phyloP scores from a whole-genome alignment of 2,329 filamentous ascomycete species.

The Pseudogymnoascus sp. region DNA sequence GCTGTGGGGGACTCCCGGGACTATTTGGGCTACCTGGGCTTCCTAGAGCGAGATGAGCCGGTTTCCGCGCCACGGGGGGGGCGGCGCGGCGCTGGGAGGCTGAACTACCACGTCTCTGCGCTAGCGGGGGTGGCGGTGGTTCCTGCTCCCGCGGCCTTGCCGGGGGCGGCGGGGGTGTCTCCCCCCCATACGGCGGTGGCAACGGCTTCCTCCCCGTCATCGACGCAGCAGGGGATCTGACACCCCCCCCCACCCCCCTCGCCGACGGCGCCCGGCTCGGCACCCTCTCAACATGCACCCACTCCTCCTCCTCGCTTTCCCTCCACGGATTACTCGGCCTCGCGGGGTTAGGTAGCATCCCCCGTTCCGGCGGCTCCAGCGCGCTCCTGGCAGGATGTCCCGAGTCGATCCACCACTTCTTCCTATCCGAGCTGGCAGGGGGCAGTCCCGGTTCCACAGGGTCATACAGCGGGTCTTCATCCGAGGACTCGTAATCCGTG shows the following conservation, averaged over 20 bases:
- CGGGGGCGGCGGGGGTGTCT: neutral
- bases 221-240: too few relatives aligned
- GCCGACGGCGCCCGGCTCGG: neutral
- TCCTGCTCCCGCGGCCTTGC: neutral
- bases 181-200: neutral
- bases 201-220: neutral
- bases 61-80: constrained; percentile 27
- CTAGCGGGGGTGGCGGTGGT: too few relatives aligned
- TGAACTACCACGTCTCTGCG: neutral
- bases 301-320: constrained; percentile 67
- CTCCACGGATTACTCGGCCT: constrained; percentile 77
- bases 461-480: constrained; percentile 44
- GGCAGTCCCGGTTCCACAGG: constrained; percentile 71
- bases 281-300: constrained; percentile 58
- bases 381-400: constrained; percentile 67
- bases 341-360: constrained; percentile 60
- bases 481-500: constrained; percentile 41
- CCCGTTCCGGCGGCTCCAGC: constrained; percentile 55
- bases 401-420: constrained; percentile 63
- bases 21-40: constrained; percentile 15
- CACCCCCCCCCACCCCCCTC: too few relatives aligned
- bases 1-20: constrained; percentile 5
- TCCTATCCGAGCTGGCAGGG: constrained; percentile 57
- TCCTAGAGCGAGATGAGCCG: constrained; percentile 23
- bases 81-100: constrained; percentile 13